Conservation (phyloP, 2,329 filamentous ascomycete species). For the Fusarium cicatricum region DNA sequence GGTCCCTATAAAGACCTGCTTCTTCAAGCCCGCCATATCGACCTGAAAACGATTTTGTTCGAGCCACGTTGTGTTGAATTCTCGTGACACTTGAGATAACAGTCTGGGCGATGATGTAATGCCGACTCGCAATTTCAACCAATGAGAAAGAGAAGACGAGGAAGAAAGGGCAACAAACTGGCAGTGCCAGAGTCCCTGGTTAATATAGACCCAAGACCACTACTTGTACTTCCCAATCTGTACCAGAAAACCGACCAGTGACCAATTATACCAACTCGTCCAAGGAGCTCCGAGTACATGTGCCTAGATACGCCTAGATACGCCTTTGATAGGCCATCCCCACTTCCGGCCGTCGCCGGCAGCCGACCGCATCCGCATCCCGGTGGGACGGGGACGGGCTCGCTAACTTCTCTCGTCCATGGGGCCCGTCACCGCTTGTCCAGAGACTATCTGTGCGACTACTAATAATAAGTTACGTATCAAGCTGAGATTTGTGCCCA, state of each 20-base stretch:
- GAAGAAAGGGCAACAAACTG: background rate
- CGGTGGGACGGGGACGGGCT: background rate
- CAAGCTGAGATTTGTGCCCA: background rate
- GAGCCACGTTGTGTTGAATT: background rate
- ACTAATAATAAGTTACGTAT: too few species aligned
- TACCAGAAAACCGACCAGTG: background rate
- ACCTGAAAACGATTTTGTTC: background rate
- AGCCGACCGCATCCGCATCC: conserved; percentile 28
- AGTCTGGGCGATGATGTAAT: conserved; percentile 7
- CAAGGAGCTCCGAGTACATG: conserved; percentile 15
- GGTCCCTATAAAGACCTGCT: conserved; percentile 61
- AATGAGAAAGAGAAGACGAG: background rate
- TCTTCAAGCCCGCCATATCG: conserved; percentile 39
- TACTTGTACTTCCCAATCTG: background rate
- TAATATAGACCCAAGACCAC: background rate
- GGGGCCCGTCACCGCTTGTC: too few species aligned
- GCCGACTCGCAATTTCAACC: background rate
- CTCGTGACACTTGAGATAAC: background rate
- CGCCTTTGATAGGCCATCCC: conserved; percentile 34
- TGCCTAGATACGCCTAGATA: background rate
- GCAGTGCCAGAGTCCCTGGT: background rate
- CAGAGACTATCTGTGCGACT: background rate
- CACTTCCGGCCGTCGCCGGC: conserved; percentile 39
- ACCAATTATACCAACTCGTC: conserved; percentile 2
- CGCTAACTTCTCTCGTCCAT: background rate